Evolutionary conservation across 768 basidiomycete species (phyloP).

Genomic region (Myochromella boudieri): DNA sequence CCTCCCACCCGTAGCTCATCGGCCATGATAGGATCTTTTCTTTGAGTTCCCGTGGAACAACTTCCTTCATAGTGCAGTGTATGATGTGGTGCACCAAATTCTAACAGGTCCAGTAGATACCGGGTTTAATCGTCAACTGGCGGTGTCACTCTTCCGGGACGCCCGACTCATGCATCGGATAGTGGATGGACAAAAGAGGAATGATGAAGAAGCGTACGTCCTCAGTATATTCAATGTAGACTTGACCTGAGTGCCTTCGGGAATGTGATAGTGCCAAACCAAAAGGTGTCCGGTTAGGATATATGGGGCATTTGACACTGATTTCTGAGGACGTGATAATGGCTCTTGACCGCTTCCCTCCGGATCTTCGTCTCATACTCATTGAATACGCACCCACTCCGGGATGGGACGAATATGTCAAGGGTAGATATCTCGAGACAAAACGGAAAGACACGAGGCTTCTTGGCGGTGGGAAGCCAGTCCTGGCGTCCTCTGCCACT

Average conservation of each 20-base stretch:
- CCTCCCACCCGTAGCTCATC: not conserved
- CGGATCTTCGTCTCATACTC: constrained; percentile 68
- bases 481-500: constrained; percentile 36
- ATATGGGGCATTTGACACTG: constrained; percentile 95
- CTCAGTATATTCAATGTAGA: constrained; percentile 2
- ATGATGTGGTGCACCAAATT: constrained; percentile 94
- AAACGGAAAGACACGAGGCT: constrained; percentile 77
- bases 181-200: constrained; percentile 78
- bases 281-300: constrained; percentile 81
- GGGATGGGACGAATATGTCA: constrained; percentile 89
- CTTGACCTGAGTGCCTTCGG: not conserved
- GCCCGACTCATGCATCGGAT: constrained; percentile 82
- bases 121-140: constrained; percentile 84
- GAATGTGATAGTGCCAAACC: constrained; percentile 58
- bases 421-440: constrained; percentile 81
- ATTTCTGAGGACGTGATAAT: constrained; percentile 94
- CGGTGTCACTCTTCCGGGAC: constrained; percentile 83
- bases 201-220: constrained; percentile 72
- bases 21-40: constrained; percentile 74
- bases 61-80: constrained; percentile 94
- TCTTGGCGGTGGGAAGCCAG: constrained; percentile 85
- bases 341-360: constrained; percentile 85
- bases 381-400: constrained; percentile 68
- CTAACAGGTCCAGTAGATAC: constrained; percentile 83
- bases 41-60: constrained; percentile 98